A percentile compares a stretch with the other conserved stretches of the same genome.
Conservation (phyloP, 805 yeast genomes). For the Lipomyces spencermartinsiae region DNA sequence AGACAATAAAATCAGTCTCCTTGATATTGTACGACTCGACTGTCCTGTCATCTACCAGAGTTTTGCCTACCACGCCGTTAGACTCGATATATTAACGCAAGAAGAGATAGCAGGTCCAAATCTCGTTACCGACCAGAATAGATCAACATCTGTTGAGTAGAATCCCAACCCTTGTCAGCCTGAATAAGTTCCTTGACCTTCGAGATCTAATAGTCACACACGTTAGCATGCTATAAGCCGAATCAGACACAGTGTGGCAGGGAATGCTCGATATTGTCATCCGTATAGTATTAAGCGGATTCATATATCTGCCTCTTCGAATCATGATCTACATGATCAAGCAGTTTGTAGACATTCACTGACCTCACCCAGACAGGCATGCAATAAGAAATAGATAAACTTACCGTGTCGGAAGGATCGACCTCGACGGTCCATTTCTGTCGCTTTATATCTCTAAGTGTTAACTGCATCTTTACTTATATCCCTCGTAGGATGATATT, state of each 20-base stretch:
- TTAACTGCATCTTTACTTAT: conserved; percentile 65
- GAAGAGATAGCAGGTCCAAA: background rate
- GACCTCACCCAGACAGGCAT: background rate
- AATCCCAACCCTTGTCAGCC: conserved; percentile 67
- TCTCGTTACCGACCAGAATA: conserved; percentile 65
- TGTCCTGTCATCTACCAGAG: conserved; percentile 81
- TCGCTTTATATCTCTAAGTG: conserved; percentile 91
- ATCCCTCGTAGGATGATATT: background rate
- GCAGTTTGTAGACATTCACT: background rate
- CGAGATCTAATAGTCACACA: conserved; percentile 51
- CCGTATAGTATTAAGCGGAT: background rate
- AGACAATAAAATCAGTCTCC: conserved; percentile 83
- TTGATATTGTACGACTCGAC: conserved; percentile 76
- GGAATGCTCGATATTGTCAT: background rate
- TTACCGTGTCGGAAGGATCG: conserved; percentile 69
- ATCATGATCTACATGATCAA: background rate
- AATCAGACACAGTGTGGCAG: background rate
- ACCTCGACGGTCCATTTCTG: conserved; percentile 82
- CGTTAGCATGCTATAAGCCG: background rate
- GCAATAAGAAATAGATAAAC: conserved; percentile 40
- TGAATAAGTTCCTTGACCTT: conserved; percentile 79
- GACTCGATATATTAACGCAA: background rate
- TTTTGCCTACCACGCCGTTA: conserved; percentile 59
- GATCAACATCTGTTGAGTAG: conserved; percentile 81
- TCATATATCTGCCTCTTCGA: background rate